phyloP scores from a whole-genome alignment of 2,329 filamentous ascomycete species.

The Xylariaceae sp. region DNA sequence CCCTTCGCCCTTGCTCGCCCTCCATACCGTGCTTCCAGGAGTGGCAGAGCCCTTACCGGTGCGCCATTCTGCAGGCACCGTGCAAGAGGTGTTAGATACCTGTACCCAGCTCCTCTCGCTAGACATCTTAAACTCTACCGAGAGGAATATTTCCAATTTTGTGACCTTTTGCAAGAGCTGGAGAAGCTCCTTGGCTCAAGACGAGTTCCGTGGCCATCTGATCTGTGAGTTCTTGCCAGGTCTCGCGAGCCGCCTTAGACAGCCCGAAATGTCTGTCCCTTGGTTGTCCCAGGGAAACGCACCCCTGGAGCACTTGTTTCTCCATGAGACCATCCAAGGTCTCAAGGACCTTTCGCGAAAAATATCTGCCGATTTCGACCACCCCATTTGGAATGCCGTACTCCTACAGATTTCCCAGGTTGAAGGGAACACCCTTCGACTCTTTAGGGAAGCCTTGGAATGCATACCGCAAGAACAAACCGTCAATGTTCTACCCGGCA shows the following conservation, averaged over 20 bases:
- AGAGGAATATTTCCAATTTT: constrained; percentile 10
- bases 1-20: too few species aligned
- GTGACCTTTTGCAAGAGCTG: constrained; percentile 23
- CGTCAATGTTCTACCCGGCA: constrained; percentile 12
- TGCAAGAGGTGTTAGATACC: constrained; percentile 13
- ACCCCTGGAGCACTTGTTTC: constrained; percentile 13
- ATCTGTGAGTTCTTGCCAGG: constrained; percentile 18
- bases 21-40: constrained; percentile 5
- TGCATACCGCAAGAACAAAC: constrained; percentile 19
- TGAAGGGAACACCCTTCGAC: constrained; percentile 22
- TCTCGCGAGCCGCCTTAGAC: constrained; percentile 15
- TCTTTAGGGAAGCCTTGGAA: constrained; percentile 22
- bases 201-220: constrained; percentile 13
- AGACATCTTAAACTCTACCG: constrained; percentile 8
- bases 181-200: constrained; percentile 13
- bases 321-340: constrained; percentile 23
- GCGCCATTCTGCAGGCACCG: constrained; percentile 13
- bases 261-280: too few species aligned
- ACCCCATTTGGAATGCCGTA: constrained; percentile 18
- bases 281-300: neutral
- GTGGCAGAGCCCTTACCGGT: constrained; percentile 6
- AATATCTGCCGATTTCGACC: constrained; percentile 15
- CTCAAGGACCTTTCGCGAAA: too few species aligned
- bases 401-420: constrained; percentile 21
- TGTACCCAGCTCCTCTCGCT: constrained; percentile 14